Evolutionary conservation across 805 yeast species (phyloP).

Genomic region (Candida succiphila): DNA sequence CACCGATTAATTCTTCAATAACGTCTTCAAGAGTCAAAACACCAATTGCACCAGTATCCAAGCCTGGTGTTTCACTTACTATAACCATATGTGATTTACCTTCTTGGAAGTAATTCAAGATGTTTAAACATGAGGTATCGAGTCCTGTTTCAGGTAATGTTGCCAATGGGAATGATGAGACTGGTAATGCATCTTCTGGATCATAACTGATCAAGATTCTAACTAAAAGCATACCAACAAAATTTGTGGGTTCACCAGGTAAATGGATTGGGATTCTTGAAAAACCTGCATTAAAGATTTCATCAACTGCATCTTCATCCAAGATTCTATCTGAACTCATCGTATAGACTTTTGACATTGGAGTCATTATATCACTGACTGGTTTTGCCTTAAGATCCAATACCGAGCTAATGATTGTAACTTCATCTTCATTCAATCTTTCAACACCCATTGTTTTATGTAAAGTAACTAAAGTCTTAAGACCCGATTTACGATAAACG

Average conservation of each 20-base stretch:
- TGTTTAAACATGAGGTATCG: constrained; percentile 87
- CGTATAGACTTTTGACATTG: constrained; percentile 81
- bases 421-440: constrained; percentile 88
- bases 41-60: constrained; percentile 71
- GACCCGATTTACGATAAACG: constrained; percentile 82
- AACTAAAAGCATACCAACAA: constrained; percentile 91
- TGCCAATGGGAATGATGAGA: constrained; percentile 88
- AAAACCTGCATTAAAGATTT: constrained; percentile 88
- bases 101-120: constrained; percentile 92
- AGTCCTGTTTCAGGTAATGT: constrained; percentile 92
- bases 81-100: constrained; percentile 97
- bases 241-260: constrained; percentile 82
- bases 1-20: constrained; percentile 96
- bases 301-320: constrained; percentile 79
- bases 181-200: constrained; percentile 91
- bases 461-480: constrained; percentile 85
- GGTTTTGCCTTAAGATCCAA: constrained; percentile 87
- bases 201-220: constrained; percentile 90
- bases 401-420: constrained; percentile 89
- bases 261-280: constrained; percentile 90
- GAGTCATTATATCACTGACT: constrained; percentile 87
- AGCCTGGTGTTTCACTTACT: constrained; percentile 81
- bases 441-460: constrained; percentile 95
- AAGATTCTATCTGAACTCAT: constrained; percentile 75
- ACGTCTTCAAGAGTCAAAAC: constrained; percentile 93